Conservation (phyloP, 495 filamentous ascomycete genomes). For the Aspergillus baeticus region DNA sequence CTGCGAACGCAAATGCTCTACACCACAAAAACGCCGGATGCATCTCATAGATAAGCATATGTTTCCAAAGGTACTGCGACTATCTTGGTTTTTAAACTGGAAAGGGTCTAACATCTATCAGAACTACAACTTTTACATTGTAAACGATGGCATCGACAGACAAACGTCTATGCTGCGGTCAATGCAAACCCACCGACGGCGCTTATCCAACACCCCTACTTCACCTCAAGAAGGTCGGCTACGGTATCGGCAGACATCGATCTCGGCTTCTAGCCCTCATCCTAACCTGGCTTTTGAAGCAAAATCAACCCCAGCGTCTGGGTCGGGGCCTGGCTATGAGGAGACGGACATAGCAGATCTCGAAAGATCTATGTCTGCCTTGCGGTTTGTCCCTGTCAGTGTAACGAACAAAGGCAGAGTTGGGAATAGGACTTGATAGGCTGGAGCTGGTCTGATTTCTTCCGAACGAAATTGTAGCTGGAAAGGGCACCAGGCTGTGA, state of each 20-base stretch:
- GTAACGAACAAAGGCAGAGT: conserved; percentile 39
- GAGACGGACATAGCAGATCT: conserved; percentile 70
- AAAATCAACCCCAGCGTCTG: not conserved
- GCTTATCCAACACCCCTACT: conserved; percentile 47
- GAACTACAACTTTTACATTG: conserved; percentile 87
- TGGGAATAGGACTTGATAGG: conserved; percentile 8
- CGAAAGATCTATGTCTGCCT: conserved; percentile 74
- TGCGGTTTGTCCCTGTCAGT: conserved; percentile 79
- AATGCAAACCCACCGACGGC: conserved; percentile 43
- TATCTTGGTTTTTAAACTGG: no score
- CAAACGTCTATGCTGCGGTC: conserved; percentile 70
- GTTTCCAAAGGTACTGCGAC: conserved; percentile 66
- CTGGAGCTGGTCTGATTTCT: no score
- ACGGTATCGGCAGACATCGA: conserved; percentile 36
- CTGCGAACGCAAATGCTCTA: conserved; percentile 84
- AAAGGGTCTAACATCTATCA: conserved; percentile 17
- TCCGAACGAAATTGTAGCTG: no score
- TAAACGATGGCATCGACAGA: conserved; percentile 85
- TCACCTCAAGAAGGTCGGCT: conserved; percentile 40
- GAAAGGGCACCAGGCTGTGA: no score
- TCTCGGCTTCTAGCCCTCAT: conserved; percentile 24
- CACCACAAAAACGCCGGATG: conserved; percentile 75
- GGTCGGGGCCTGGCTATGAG: no score
- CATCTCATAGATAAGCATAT: conserved; percentile 94
- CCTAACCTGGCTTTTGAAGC: not conserved